Percentiles rank a stretch among this genome's conserved stretches.
phyloP scores from a whole-genome alignment of 1,139 yeast genomes.

The Diutina mesorugosa region DNA sequence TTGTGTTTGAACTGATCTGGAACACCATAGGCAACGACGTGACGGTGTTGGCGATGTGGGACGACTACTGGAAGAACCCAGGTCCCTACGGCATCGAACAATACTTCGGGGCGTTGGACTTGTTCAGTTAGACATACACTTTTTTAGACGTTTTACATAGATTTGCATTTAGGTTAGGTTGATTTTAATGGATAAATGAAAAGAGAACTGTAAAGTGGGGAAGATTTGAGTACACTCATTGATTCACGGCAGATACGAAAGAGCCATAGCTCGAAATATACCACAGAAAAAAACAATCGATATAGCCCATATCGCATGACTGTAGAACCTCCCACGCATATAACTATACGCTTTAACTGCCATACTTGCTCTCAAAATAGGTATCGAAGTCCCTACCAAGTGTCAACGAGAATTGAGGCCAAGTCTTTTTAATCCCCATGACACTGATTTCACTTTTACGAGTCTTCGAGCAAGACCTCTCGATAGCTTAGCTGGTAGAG shows the following conservation, averaged over 20 bases:
- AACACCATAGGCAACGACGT: constrained; percentile 43
- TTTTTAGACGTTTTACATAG: neutral
- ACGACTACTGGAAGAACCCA: constrained; percentile 82
- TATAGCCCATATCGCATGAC: no score
- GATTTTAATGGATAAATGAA: neutral
- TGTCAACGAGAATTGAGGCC: no score
- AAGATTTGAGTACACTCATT: no score
- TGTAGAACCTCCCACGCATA: no score
- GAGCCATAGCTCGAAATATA: no score
- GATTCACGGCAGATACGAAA: no score
- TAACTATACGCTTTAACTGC: no score
- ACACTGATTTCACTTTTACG: no score
- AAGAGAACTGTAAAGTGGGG: neutral
- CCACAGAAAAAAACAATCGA: no score
- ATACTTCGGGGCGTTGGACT: constrained; percentile 53
- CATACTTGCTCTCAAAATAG: no score
- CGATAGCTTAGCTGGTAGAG: neutral
- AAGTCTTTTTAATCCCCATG: no score
- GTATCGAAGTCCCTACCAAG: no score
- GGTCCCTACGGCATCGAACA: constrained; percentile 81
- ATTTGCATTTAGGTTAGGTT: neutral
- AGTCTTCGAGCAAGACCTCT: neutral
- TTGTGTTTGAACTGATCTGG: constrained; percentile 46
- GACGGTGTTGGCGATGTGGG: constrained; percentile 61
- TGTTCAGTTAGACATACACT: neutral